These are phyloP conservation scores for Nicotiana otophora DNA, from an alignment of 257 asterid species.

Conservation along the genomic window DNA sequence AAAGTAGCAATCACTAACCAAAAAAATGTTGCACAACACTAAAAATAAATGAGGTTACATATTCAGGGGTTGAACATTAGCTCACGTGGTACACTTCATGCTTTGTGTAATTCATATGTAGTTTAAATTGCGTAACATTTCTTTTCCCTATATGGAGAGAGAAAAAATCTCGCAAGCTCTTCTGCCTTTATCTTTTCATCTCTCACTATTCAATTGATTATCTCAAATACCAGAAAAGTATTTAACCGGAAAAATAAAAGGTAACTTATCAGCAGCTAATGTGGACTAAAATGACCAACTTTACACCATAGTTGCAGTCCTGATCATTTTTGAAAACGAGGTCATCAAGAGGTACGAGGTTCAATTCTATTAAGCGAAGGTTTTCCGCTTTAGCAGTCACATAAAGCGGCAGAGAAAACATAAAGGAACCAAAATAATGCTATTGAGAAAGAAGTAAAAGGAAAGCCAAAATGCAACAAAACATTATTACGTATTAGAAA, in stretches of 20 bases:
- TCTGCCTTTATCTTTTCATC: not conserved
- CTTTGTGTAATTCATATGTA: too few species aligned
- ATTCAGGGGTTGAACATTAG: not conserved
- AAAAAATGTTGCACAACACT: not conserved
- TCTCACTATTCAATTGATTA: not conserved
- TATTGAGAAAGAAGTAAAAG: not conserved
- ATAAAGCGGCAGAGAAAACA: not conserved
- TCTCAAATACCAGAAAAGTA: not conserved
- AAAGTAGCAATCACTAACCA: not conserved
- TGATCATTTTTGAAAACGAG: not conserved
- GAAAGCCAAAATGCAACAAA: not conserved
- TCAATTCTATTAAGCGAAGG: not conserved
- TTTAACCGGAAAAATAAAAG: not conserved
- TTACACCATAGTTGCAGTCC: not conserved
- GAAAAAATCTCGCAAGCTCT: not conserved
- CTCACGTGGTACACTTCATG: not conserved
- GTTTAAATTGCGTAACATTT: too few species aligned
- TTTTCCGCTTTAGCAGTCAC: not conserved
- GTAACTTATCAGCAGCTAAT: not conserved
- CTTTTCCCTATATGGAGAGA: too few species aligned
- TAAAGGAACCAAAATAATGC: not conserved
- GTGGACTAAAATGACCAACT: not conserved
- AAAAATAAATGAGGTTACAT: not conserved
- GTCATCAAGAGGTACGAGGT: not conserved
- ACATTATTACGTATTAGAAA: too few species aligned